A percentile compares a stretch with the other conserved stretches of the same genome.
These are phyloP conservation scores for Fusarium neocosmosporiellum DNA, from an alignment of 2,329 filamentous ascomycete species.

Conservation along the genomic window DNA sequence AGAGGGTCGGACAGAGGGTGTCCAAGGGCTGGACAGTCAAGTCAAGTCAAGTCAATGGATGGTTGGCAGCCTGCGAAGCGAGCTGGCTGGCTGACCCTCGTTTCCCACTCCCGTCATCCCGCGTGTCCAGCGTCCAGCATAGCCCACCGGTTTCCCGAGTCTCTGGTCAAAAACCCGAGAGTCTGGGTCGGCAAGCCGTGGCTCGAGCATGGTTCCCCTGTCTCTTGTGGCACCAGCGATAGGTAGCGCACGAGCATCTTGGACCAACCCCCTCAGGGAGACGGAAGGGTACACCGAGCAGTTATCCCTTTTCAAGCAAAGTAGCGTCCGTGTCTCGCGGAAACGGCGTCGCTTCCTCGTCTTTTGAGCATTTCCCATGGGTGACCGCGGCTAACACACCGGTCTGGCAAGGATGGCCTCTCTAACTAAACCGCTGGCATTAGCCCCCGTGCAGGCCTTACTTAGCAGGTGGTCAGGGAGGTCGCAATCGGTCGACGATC, in stretches of 20 bases:
- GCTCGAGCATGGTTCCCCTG: constrained; percentile 46
- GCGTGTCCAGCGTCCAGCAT: constrained; percentile 16
- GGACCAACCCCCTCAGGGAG: constrained; percentile 1
- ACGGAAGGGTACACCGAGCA: background rate
- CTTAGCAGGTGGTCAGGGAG: constrained; percentile 17
- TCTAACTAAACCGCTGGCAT: constrained; percentile 8
- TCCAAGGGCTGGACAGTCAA: background rate
- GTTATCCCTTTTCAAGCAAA: background rate
- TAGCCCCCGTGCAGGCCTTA: constrained; percentile 9
- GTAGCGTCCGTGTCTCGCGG: constrained; percentile 1
- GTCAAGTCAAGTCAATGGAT: background rate
- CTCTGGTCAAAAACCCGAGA: constrained; percentile 49
- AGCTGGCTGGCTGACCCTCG: constrained; percentile 3
- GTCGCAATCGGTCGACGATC: constrained; percentile 28
- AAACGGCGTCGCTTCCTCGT: background rate
- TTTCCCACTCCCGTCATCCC: constrained; percentile 4
- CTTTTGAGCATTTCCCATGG: constrained; percentile 4
- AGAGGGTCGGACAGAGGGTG: background rate
- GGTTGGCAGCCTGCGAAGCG: background rate
- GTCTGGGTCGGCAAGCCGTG: constrained; percentile 50
- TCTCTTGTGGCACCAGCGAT: constrained; percentile 34
- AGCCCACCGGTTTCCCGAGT: constrained; percentile 45
- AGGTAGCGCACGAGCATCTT: constrained; percentile 10
- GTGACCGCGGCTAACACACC: constrained; percentile 25
- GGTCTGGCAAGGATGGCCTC: constrained; percentile 14